phyloP scores from a whole-genome alignment of 1,284 basidiomycete genomes.

The Porogramme epimiltina region DNA sequence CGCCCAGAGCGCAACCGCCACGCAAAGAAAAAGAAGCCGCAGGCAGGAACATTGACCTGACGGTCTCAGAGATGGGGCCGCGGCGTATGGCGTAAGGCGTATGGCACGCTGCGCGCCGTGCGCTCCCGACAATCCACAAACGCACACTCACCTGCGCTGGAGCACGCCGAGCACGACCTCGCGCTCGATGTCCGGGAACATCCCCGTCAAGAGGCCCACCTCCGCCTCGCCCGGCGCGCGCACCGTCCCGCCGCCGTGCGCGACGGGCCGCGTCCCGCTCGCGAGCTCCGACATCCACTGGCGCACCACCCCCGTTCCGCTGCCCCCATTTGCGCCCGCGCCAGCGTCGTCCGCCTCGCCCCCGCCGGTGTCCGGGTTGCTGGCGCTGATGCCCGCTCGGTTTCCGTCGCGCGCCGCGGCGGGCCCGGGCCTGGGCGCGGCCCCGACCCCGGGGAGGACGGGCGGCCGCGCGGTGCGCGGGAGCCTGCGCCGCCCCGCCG shows the following conservation, averaged over 20 bases:
- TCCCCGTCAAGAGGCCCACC: conserved; percentile 69
- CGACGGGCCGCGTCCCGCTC: conserved; percentile 52
- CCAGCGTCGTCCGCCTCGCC: conserved; percentile 5
- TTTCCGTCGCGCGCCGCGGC: no score
- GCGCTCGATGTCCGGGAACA: conserved; percentile 82
- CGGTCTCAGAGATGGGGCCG: no score
- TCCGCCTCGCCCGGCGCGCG: conserved; percentile 76
- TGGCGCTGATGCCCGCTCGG: no score
- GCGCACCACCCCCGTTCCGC: conserved; percentile 51
- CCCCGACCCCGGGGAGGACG: not conserved
- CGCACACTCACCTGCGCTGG: conserved; percentile 79
- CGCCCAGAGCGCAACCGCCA: no score
- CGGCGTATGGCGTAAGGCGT: no score
- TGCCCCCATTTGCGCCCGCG: conserved; percentile 1
- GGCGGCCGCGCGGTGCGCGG: not conserved
- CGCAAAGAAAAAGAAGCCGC: no score
- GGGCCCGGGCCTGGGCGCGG: conserved; percentile 9
- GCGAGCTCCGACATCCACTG: conserved; percentile 85
- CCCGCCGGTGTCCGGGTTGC: conserved; percentile 3
- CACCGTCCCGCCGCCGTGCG: conserved; percentile 44
- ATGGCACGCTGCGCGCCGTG: no score
- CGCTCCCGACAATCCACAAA: no score
- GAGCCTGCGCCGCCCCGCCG: conserved; percentile 12
- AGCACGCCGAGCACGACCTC: conserved; percentile 79
- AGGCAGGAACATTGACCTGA: no score